phyloP scores from a whole-genome alignment of 805 yeast species.

The Wickerhamomyces subpelliculosus region DNA sequence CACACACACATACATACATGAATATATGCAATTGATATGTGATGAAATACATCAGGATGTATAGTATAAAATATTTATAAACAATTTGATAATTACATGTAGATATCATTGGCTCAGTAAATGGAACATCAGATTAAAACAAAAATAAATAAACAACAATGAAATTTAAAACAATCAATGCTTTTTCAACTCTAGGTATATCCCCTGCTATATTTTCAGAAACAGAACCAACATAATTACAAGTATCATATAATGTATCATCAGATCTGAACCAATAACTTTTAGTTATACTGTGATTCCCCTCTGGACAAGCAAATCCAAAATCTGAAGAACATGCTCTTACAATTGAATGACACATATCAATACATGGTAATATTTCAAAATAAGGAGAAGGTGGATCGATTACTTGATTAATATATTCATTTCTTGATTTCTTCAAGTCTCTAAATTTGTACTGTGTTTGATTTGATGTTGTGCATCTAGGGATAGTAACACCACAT shows the following conservation, averaged over 20 bases:
- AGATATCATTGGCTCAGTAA: no score
- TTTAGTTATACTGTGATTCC: slow-evolving; percentile 12
- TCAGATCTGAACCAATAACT: slow-evolving; percentile 24
- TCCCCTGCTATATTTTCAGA: not conserved
- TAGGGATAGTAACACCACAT: slow-evolving; percentile 81
- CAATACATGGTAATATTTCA: slow-evolving; percentile 83
- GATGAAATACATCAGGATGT: no score
- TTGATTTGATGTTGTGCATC: slow-evolving; percentile 56
- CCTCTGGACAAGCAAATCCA: slow-evolving; percentile 66
- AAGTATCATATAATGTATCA: slow-evolving; percentile 23
- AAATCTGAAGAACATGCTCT: slow-evolving; percentile 78
- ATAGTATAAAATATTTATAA: no score
- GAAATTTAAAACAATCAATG: not conserved
- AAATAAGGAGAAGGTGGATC: slow-evolving; percentile 53
- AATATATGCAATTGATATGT: no score
- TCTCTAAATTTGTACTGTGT: slow-evolving; percentile 40
- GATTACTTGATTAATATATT: slow-evolving; percentile 45
- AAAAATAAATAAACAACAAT: not conserved
- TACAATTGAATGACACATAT: slow-evolving; percentile 71
- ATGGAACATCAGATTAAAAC: no score
- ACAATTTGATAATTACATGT: no score
- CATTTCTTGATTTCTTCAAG: slow-evolving; percentile 50
- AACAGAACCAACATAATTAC: slow-evolving; percentile 33
- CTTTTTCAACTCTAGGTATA: not conserved
- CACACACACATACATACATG: not conserved